Evolutionary conservation across 148 eudicot species (phyloP), one percentile per base, ranked within the genome.

Genomic region (Oxyria digyna): DNA sequence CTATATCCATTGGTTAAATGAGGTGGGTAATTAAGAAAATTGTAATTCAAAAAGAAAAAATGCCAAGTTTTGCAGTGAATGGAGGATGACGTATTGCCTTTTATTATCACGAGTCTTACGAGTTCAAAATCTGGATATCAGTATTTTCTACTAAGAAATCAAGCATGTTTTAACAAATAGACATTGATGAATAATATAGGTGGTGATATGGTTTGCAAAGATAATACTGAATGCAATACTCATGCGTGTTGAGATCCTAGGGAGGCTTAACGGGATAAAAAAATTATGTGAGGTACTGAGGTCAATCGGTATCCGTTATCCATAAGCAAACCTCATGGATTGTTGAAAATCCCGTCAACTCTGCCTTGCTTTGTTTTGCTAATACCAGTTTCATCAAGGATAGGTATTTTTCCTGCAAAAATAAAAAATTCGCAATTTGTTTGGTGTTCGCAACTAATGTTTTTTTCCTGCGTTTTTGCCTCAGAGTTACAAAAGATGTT

Each of bases 311-410:
- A 81, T 62, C 89, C 89, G 6, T 71, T 75, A 71, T 81, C 89
- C 5, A 72, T 71, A 4, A 62, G 40, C 31, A 64, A 32, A 48
- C 71, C 62, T 18, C 72, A 83, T 0, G 85, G 81, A 9, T 67
- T 81, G 62, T 65, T 83, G 15, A 75, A 78, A 12, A 62, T 74
- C 33, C 80, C 10, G 67, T 83, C 26, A 85, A 77, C 55, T 83
- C 89, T 42, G 78, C 80, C 7, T 73, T 82, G 33, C 74, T 85
- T 69, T 85, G 89, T 72, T 85, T 85, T 73, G 87, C 87, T 11
- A 85, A 85, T 83, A 77, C 87, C 50, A 76, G 67, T 68, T 83
- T 77, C 71, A 70, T 82, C 20, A 76, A 70, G 66, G 84, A 82
- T 73, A 85, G 89, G 89, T 85, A 71, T n/a, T 67, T 49, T 32